Evolutionary conservation across 139 green algal species (phyloP), one percentile per base, ranked within the genome.

Genomic region (Chlamydomonas incerta): DNA sequence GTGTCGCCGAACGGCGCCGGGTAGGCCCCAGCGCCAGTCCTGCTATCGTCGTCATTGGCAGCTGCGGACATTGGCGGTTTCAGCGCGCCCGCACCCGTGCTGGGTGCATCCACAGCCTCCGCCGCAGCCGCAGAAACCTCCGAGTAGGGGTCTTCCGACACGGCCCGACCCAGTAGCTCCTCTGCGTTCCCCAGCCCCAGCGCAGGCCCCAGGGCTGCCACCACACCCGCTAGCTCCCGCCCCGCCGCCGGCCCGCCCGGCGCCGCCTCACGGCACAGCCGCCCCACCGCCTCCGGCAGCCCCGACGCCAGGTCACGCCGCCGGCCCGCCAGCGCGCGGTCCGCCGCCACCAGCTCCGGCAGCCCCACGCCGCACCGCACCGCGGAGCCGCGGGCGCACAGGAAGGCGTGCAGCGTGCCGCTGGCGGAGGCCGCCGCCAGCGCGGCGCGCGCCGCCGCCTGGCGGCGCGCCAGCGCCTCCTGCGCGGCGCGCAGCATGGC

Each of bases 271-370:
- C 33, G 24, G 37, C 52, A 41, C 6, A 82, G 35, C 31, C 24
- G 26, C 50, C 11, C 18, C 28, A 50, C 17, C 10, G 60, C 77
- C 17, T 52, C 21, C 77, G 33, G 9, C 63, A 83, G 63, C 8
- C 58, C 41, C 13, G 29, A 29, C 28, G 14, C 47, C 18, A 24
- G 46, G n/a, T 13, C 10, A 6, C 47, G 31, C 46, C 79, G 65
- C 41, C 65, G 41, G 20, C 65, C 41, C n/a, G n/a, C 47, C n/a
- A 85, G n/a, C 24, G 24, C 14, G 0, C 33, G 24, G 63, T 85
- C 79, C 33, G 79, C 79, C 17, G 63, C 41, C 66, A 75, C 9
- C n/a, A 85, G 79, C 79, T 52, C 33, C 21, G 9, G 9, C 66
- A 85, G 79, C 13, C 34, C 47, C 47, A 67, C 20, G 3, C 79